Evolutionary conservation across 805 yeast species (phyloP).

Genomic region (Lachancea dasiensis): DNA sequence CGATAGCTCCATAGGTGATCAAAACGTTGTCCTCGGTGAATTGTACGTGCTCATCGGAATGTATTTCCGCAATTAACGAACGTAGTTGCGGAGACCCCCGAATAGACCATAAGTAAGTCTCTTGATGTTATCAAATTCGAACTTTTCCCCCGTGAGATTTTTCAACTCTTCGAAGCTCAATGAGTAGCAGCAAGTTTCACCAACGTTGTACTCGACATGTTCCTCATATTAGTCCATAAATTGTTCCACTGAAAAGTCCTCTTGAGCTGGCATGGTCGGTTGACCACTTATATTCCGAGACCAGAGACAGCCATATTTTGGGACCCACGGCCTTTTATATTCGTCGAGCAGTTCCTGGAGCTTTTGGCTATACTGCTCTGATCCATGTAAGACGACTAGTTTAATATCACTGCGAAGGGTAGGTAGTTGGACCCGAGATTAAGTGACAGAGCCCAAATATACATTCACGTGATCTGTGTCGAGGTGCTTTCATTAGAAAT

Average conservation of each 20-base stretch:
- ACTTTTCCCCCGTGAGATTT: conserved; percentile 24
- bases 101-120: conserved; percentile 44
- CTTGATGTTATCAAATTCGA: conserved; percentile 21
- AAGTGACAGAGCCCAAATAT: no score
- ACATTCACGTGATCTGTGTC: no score
- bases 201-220: conserved; percentile 37
- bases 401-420: no score
- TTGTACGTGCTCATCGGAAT: conserved; percentile 22
- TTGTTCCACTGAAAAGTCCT: conserved; percentile 45
- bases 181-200: conserved; percentile 48
- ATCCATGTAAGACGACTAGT: no score
- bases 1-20: conserved; percentile 51
- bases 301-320: no score
- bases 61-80: conserved; percentile 33
- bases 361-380: no score
- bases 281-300: neutral
- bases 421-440: no score
- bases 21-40: conserved; percentile 36
- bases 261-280: conserved; percentile 40
- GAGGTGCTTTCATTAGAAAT: no score
- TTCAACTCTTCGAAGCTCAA: conserved; percentile 37
- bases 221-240: conserved; percentile 48
- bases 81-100: conserved; percentile 40
- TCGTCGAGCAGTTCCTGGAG: no score
- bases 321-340: no score